Base-by-base conservation (phyloP, 2,329 filamentous ascomycete genomes). In the Colletotrichum nymphaeae region DNA sequence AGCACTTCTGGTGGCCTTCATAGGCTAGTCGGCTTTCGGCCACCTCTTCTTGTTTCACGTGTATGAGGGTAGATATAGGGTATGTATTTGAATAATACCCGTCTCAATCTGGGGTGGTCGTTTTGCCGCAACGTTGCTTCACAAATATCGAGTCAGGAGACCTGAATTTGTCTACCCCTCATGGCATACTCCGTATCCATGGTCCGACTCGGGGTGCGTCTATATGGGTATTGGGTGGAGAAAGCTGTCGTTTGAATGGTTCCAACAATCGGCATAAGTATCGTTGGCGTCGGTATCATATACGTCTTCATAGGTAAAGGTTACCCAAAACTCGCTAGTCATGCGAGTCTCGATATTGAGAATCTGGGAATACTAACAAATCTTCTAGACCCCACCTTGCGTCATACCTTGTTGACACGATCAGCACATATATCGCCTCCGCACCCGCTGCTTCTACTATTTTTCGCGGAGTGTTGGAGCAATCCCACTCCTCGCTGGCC, bases 401-500 rank as follows among this genome's bases (percentile, higher is more conserved):
- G 46, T 89, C 87, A 76, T 90, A 90, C 69, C 82, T 90, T 11
- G 86, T 88, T 57, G 88, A 90, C 77, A 81, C 83, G 1, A 90
- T 89, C 71, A 86, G 88, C 49, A 81, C 86, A 72, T 89, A 91
- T 75, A 89, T 90, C 1, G 91, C 92, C 19, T 88, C 86, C 4
- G 92, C 90, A 2, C 88, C 92, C 7, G 92, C 92, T 0, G 91
- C 91, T 2, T 92, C 88, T 75, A 92, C 91, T 0, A 87, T 93
- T 3, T 19, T 91, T 7, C 80, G 89, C 24, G 78, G 77, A 7
- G 76, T 88, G 0, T 81, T n/a, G 89, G 88, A 11, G 88, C 86
- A 0, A 80, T 89, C 49, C 78, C 90, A 1, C 88, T 88, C 0
- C 80, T 91, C 6, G 83, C 83, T n/a, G 88, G 86, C 0, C 78